Evolutionary conservation across 768 basidiomycete genomes (phyloP).

Genomic region (Russula sp.): DNA sequence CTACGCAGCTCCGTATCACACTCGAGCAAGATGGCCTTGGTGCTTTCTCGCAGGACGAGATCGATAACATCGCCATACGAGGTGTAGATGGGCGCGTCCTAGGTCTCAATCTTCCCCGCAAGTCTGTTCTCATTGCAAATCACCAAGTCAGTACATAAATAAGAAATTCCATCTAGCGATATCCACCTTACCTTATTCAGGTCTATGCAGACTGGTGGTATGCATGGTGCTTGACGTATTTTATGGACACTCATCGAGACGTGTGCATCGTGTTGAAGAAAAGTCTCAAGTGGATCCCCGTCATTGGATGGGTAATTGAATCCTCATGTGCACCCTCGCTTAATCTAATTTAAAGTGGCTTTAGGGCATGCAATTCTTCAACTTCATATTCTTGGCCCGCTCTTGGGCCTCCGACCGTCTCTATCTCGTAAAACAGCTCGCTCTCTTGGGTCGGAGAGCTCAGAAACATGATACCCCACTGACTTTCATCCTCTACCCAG

Average conservation of each 20-base stretch:
- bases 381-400: conserved; percentile 89
- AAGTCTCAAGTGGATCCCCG: conserved; percentile 77
- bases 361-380: conserved; percentile 89
- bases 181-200: conserved; percentile 32
- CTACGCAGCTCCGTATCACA: conserved; percentile 63
- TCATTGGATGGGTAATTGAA: conserved; percentile 76
- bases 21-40: conserved; percentile 68
- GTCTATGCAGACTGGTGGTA: conserved; percentile 83
- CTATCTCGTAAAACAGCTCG: conserved; percentile 59
- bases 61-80: conserved; percentile 50
- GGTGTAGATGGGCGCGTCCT: conserved; percentile 52
- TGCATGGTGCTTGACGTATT: conserved; percentile 77
- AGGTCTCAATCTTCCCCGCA: conserved; percentile 64
- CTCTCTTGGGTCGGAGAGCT: conserved; percentile 62
- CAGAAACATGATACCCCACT: conserved; percentile 64
- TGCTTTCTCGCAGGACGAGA: conserved; percentile 52
- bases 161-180: neutral
- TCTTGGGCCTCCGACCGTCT: conserved; percentile 84
- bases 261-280: conserved; percentile 92
- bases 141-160: conserved; percentile 59
- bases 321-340: neutral
- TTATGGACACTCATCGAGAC: conserved; percentile 56
- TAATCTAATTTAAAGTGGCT: neutral
- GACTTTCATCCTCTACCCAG: conserved; percentile 86
- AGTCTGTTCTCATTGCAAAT: conserved; percentile 83